Conservation (phyloP, 768 basidiomycete genomes). For the Suillus discolor region DNA sequence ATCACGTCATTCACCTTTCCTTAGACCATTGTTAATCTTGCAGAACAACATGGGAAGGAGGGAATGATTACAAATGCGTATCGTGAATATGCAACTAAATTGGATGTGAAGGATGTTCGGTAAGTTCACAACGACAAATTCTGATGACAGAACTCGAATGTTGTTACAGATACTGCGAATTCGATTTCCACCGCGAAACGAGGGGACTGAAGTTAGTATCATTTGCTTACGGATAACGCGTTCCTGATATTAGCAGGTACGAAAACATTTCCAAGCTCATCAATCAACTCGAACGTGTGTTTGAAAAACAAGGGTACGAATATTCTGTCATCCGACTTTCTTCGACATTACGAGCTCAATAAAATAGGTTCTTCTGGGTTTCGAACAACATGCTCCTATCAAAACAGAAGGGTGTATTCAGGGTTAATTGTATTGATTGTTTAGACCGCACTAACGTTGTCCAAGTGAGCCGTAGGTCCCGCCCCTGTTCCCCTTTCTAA, state of each 20-base stretch:
- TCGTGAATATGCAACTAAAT: slow-evolving; percentile 62
- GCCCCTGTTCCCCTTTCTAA: slow-evolving; percentile 11
- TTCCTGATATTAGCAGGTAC: slow-evolving; percentile 51
- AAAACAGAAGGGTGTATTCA: slow-evolving; percentile 83
- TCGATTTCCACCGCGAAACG: slow-evolving; percentile 94
- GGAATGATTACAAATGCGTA: slow-evolving; percentile 78
- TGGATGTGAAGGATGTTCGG: slow-evolving; percentile 58
- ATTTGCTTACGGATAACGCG: slow-evolving; percentile 1
- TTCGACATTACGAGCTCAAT: slow-evolving; percentile 8
- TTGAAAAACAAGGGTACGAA: slow-evolving; percentile 77
- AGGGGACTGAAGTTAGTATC: slow-evolving; percentile 84
- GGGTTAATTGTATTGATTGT: slow-evolving; percentile 95
- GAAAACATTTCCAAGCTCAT: slow-evolving; percentile 88
- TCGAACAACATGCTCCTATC: slow-evolving; percentile 70
- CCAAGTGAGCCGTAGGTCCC: slow-evolving; percentile 50
- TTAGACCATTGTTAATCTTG: slow-evolving; percentile 85
- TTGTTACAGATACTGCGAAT: slow-evolving; percentile 66
- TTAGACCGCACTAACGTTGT: slow-evolving; percentile 95
- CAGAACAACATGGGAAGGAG: slow-evolving; percentile 91
- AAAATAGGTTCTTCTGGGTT: slow-evolving; percentile 77
- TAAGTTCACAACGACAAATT: slow-evolving; percentile 33
- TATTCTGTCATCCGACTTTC: slow-evolving; percentile 2
- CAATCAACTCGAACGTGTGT: slow-evolving; percentile 65
- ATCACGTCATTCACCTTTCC: slow-evolving; percentile 11
- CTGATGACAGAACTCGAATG: neutral